Conservation (phyloP, 1,284 basidiomycete genomes). For the Tremellales sp. region DNA sequence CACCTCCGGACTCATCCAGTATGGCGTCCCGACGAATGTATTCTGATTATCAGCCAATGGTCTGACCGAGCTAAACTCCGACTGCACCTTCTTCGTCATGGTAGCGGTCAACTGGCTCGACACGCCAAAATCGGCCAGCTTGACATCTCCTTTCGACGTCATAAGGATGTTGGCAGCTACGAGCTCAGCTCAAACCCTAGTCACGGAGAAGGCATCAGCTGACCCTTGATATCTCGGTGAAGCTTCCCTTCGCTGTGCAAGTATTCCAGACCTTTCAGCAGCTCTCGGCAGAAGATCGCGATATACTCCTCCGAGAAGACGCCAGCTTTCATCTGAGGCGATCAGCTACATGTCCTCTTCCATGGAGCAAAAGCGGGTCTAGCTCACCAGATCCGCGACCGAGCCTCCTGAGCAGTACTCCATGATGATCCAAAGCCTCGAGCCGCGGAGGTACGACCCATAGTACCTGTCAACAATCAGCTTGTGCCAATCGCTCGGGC, state of each 20-base stretch:
- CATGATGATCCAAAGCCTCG: constrained; percentile 98
- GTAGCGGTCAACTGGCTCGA: constrained; percentile 97
- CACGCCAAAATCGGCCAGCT: constrained; percentile 97
- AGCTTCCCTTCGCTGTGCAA: constrained; percentile 94
- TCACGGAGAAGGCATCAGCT: constrained; percentile 14
- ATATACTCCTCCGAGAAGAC: constrained; percentile 98
- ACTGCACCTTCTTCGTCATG: constrained; percentile 77
- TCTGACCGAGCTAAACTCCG: background rate
- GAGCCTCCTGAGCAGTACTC: constrained; percentile 68
- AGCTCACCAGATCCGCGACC: constrained; percentile 52
- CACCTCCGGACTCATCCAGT: constrained; percentile 99
- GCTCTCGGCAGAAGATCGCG: constrained; percentile 89
- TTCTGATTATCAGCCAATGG: constrained; percentile 58
- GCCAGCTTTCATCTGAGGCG: constrained; percentile 89
- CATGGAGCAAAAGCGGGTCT: constrained; percentile 1
- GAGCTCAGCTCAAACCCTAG: background rate
- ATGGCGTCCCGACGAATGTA: constrained; percentile 94
- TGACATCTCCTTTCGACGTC: constrained; percentile 88
- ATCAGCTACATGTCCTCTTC: background rate
- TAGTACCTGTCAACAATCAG: constrained; percentile 66
- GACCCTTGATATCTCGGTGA: constrained; percentile 97
- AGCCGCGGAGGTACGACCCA: constrained; percentile 91
- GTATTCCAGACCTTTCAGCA: constrained; percentile 85
- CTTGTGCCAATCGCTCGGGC: background rate
- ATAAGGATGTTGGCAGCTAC: constrained; percentile 62